These are phyloP conservation scores for Aspergillus incahuasiensis DNA, from an alignment of 495 filamentous ascomycete species.

Conservation along the genomic window DNA sequence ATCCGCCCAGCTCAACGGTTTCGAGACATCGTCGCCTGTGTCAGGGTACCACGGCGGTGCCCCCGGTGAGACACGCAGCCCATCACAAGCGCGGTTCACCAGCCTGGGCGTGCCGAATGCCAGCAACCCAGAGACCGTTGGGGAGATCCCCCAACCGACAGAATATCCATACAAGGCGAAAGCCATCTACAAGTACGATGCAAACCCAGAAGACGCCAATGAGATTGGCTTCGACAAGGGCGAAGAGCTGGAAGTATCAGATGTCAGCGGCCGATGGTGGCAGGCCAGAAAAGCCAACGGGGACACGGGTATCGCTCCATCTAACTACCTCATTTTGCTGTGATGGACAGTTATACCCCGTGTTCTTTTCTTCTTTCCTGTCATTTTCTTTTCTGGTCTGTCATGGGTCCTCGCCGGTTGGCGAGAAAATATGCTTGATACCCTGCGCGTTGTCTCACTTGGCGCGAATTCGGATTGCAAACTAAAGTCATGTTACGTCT, in stretches of 20 bases:
- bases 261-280: slow-evolving; percentile 98
- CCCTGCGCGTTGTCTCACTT: slow-evolving; percentile 43
- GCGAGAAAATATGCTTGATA: slow-evolving; percentile 42
- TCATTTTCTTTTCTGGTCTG: slow-evolving; percentile 23
- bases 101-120: slow-evolving; percentile 29
- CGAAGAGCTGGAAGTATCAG: slow-evolving; percentile 93
- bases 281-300: slow-evolving; percentile 93
- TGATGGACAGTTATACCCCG: slow-evolving; percentile 43
- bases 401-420: slow-evolving; percentile 24
- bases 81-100: slow-evolving; percentile 55
- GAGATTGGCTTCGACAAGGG: slow-evolving; percentile 97
- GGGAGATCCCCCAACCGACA: slow-evolving; percentile 71
- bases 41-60: slow-evolving; percentile 68
- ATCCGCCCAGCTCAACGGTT: slow-evolving; percentile 86
- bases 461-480: slow-evolving; percentile 35
- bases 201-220: slow-evolving; percentile 96
- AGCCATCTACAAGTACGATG: slow-evolving; percentile 98
- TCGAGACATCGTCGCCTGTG: slow-evolving; percentile 92
- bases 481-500: slow-evolving; percentile 38
- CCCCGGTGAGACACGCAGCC: slow-evolving; percentile 54
- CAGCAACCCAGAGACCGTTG: slow-evolving; percentile 23
- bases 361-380: slow-evolving; percentile 20
- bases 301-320: slow-evolving; percentile 95
- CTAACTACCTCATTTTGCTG: slow-evolving; percentile 96
- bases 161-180: slow-evolving; percentile 97